phyloP scores from a whole-genome alignment of 108 stramenopile species.

The Licmophora abbreviata region DNA sequence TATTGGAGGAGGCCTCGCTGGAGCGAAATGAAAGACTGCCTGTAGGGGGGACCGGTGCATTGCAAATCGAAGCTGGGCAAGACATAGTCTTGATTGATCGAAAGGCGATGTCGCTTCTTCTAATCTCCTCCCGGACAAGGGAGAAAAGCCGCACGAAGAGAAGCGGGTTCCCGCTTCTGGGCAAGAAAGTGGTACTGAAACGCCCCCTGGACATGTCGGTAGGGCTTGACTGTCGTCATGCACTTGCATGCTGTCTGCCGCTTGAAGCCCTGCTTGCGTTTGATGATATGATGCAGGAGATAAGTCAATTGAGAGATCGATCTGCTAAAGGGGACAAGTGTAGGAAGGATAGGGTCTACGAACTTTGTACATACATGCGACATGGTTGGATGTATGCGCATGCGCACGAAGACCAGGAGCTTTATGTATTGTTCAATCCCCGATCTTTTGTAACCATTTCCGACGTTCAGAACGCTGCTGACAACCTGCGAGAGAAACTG shows the following conservation, averaged over 20 bases:
- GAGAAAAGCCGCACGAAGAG: too few species aligned
- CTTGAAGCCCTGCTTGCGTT: slow-evolving; percentile 58
- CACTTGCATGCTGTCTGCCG: slow-evolving; percentile 47
- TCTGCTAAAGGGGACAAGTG: not conserved
- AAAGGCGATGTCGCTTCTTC: too few species aligned
- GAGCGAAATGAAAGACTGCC: too few species aligned
- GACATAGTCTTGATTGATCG: too few species aligned
- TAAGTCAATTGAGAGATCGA: slow-evolving; percentile 11
- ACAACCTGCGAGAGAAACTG: too few species aligned
- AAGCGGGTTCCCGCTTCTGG: too few species aligned
- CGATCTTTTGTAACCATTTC: slow-evolving; percentile 52
- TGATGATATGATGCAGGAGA: slow-evolving; percentile 69
- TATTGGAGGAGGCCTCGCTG: too few species aligned
- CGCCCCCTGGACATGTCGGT: too few species aligned
- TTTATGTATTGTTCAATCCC: slow-evolving; percentile 62
- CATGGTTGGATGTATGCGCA: slow-evolving; percentile 62
- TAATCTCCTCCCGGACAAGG: too few species aligned
- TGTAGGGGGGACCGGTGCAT: too few species aligned
- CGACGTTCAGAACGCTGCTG: slow-evolving; percentile 62
- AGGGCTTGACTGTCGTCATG: slow-evolving; percentile 51
- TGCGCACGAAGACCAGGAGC: slow-evolving; percentile 31
- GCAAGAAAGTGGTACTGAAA: too few species aligned
- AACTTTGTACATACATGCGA: slow-evolving; percentile 56
- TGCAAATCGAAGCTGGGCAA: too few species aligned
- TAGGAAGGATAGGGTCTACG: slow-evolving; percentile 7